A percentile compares a stretch with the other conserved stretches of the same genome.
These are phyloP conservation scores for Tetrapisispora iriomotensis DNA, from an alignment of 805 yeast genomes.

Conservation along the genomic window DNA sequence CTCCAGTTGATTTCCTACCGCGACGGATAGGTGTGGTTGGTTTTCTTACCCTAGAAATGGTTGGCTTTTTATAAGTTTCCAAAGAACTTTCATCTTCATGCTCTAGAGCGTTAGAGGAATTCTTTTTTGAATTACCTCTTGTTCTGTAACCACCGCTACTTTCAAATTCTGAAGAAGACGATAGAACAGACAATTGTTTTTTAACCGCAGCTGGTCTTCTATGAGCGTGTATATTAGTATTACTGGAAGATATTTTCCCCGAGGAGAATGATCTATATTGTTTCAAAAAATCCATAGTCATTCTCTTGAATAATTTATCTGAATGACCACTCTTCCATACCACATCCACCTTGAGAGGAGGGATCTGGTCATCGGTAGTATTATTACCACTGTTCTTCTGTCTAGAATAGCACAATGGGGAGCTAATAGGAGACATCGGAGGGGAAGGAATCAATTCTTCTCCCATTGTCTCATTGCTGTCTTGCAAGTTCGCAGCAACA, in stretches of 20 bases:
- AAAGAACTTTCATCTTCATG: background rate
- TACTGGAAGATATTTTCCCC: background rate
- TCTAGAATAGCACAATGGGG: too few relatives aligned
- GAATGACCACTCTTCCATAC: slow-evolving; percentile 15
- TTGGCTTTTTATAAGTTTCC: background rate
- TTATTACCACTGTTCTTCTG: too few relatives aligned
- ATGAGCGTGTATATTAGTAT: background rate
- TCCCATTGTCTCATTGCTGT: background rate
- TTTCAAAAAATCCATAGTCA: slow-evolving; percentile 15
- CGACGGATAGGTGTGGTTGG: background rate
- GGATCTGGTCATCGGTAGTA: too few relatives aligned
- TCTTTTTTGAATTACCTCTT: slow-evolving; percentile 10
- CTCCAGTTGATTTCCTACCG: slow-evolving; percentile 1
- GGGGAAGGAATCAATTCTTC: slow-evolving; percentile 26
- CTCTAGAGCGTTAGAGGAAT: slow-evolving; percentile 1
- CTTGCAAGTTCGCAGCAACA: slow-evolving; percentile 4
- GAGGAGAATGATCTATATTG: slow-evolving; percentile 15
- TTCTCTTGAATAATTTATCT: slow-evolving; percentile 10
- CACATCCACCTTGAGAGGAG: too few relatives aligned
- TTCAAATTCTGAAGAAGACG: slow-evolving; percentile 10
- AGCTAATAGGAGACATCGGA: slow-evolving; percentile 23
- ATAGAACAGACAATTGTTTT: background rate
- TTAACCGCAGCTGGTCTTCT: background rate
- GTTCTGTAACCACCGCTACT: slow-evolving; percentile 14
- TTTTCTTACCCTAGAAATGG: slow-evolving; percentile 5